A percentile compares a stretch with the other conserved stretches of the same genome.
These are phyloP conservation scores for Haplosporangium sp. DNA, from an alignment of 371 early-diverging fungal genomes.

Conservation along the genomic window DNA sequence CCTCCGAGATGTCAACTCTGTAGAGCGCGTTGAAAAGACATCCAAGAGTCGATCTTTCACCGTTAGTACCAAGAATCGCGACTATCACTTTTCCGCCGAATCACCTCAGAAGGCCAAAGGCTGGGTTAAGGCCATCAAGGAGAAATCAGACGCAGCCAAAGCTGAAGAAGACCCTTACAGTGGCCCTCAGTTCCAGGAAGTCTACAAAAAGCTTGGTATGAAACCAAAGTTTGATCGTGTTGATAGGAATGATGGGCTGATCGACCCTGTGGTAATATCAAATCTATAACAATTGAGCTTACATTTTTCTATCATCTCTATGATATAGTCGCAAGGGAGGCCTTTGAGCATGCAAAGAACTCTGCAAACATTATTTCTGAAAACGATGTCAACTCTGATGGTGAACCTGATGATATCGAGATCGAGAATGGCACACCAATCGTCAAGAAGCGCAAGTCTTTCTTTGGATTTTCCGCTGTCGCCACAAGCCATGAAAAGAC, in stretches of 20 bases:
- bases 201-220: constrained; percentile 57
- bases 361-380: constrained; percentile 43
- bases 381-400: constrained; percentile 52
- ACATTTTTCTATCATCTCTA: not conserved
- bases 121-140: constrained; percentile 58
- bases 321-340: constrained; percentile 46
- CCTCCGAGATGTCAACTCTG: constrained; percentile 56
- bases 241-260: not conserved
- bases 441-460: constrained; percentile 58
- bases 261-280: not conserved
- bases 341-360: constrained; percentile 51
- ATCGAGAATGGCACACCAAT: constrained; percentile 48
- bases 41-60: constrained; percentile 56
- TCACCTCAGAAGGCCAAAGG: constrained; percentile 56
- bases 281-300: not conserved
- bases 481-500: constrained; percentile 52
- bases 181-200: constrained; percentile 49
- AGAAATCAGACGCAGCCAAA: constrained; percentile 45
- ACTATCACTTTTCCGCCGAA: constrained; percentile 57
- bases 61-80: constrained; percentile 57
- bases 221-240: not conserved
- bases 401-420: constrained; percentile 56
- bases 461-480: constrained; percentile 55
- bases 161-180: constrained; percentile 25
- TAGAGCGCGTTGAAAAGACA: constrained; percentile 53